Conservation (phyloP, 345 rosid species). For the Gossypium bickii region DNA sequence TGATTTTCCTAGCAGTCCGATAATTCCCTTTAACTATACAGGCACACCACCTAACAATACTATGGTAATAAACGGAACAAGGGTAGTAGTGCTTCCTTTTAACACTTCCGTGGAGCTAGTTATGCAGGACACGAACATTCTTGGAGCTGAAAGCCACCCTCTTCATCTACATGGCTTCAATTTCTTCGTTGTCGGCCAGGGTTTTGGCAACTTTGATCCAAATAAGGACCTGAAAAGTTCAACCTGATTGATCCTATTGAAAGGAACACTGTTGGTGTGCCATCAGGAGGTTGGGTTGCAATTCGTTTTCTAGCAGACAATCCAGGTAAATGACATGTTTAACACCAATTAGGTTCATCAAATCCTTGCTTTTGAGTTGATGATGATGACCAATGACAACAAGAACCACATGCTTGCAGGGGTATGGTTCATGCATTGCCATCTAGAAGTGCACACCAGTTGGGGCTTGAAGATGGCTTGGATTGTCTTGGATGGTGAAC, state of each 20-base stretch:
- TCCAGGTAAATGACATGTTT: constrained; percentile 42
- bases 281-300: constrained; percentile 67
- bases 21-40: constrained; percentile 47
- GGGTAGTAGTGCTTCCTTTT: constrained; percentile 47
- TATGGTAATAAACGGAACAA: constrained; percentile 53
- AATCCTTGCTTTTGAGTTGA: neutral
- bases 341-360: neutral
- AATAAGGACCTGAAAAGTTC: constrained; percentile 49
- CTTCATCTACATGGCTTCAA: constrained; percentile 70
- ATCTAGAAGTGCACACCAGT: constrained; percentile 69
- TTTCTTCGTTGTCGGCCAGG: constrained; percentile 65
- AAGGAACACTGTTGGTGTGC: constrained; percentile 62
- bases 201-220: constrained; percentile 60
- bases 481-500: constrained; percentile 64
- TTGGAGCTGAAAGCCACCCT: constrained; percentile 73
- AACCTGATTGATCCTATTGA: constrained; percentile 62
- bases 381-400: neutral
- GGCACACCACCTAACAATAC: constrained; percentile 61
- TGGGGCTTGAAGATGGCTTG: constrained; percentile 79
- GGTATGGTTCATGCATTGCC: constrained; percentile 77
- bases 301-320: constrained; percentile 66
- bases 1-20: constrained; percentile 40
- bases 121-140: constrained; percentile 67
- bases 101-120: constrained; percentile 57
- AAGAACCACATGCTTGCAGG: constrained; percentile 22